A percentile compares a stretch with the other conserved stretches of the same genome.
Conservation (phyloP, 2,329 filamentous ascomycete genomes). For the Capronia coronata region DNA sequence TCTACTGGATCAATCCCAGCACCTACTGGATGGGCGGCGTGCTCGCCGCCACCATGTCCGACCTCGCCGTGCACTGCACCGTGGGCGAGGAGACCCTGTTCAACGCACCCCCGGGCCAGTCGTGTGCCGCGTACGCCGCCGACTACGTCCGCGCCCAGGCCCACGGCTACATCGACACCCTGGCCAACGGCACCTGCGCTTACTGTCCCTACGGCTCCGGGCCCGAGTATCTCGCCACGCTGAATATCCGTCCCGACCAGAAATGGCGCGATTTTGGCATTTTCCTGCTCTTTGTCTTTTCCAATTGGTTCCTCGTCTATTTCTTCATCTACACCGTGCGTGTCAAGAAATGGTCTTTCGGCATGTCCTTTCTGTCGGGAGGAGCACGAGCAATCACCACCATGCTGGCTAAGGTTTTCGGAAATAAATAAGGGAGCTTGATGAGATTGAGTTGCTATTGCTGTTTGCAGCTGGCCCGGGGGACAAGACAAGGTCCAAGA, state of each 20-base stretch:
- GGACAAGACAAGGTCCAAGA: too few species aligned
- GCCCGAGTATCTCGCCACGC: constrained; percentile 38
- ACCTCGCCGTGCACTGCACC: too few species aligned
- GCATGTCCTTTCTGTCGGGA: too few species aligned
- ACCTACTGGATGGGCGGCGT: constrained; percentile 75
- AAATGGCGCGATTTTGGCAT: constrained; percentile 82
- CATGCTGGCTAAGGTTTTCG: too few species aligned
- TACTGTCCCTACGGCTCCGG: constrained; percentile 38
- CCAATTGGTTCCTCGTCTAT: constrained; percentile 47
- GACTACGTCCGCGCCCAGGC: constrained; percentile 46
- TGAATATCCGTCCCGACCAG: constrained; percentile 51
- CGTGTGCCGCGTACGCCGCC: constrained; percentile 55
- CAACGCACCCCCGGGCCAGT: constrained; percentile 50
- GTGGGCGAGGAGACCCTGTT: constrained; percentile 36
- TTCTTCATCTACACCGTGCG: constrained; percentile 16
- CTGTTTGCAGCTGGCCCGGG: too few species aligned
- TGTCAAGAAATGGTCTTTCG: too few species aligned
- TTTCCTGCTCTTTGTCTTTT: constrained; percentile 64
- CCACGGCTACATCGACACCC: constrained; percentile 46
- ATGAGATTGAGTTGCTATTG: too few species aligned
- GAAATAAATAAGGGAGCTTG: too few species aligned
- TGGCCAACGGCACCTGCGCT: constrained; percentile 40
- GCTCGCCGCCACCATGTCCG: too few species aligned
- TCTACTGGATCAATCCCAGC: constrained; percentile 70
- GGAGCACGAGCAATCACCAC: too few species aligned